These are phyloP conservation scores for Nakaseomyces delphensis DNA, from an alignment of 1,139 yeast species.

Conservation along the genomic window DNA sequence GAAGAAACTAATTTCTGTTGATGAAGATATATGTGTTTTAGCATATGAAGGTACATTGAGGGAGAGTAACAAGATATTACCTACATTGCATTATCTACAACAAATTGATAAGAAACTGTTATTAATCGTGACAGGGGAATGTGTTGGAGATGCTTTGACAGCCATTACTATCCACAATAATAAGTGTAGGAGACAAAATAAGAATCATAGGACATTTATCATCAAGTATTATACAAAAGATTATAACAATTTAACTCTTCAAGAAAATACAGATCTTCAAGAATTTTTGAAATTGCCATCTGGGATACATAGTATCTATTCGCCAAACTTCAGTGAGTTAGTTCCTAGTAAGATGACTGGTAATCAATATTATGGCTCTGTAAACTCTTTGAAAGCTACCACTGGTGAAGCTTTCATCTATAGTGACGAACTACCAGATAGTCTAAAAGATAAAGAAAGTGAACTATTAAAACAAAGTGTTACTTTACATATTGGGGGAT, in stretches of 20 bases:
- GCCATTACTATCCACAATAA: slow-evolving; percentile 29
- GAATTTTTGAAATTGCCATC: slow-evolving; percentile 25
- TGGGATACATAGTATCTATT: slow-evolving; percentile 24
- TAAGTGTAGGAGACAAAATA: slow-evolving; percentile 22
- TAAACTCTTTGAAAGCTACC: slow-evolving; percentile 28
- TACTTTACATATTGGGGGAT: slow-evolving; percentile 27
- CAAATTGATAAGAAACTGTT: slow-evolving; percentile 21
- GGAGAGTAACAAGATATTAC: slow-evolving; percentile 24
- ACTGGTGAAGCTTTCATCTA: slow-evolving; percentile 29
- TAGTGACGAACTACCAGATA: slow-evolving; percentile 14
- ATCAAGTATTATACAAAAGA: slow-evolving; percentile 21
- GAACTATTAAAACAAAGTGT: slow-evolving; percentile 21
- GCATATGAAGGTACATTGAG: slow-evolving; percentile 26
- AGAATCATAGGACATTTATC: slow-evolving; percentile 17
- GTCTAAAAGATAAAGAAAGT: slow-evolving; percentile 10
- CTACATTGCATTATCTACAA: slow-evolving; percentile 24
- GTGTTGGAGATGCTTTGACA: slow-evolving; percentile 27
- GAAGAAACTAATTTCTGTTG: slow-evolving; percentile 22
- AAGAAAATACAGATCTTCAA: slow-evolving; percentile 22
- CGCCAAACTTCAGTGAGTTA: slow-evolving; percentile 23
- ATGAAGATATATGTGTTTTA: slow-evolving; percentile 21
- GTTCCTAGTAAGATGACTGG: slow-evolving; percentile 27
- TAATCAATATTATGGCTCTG: slow-evolving; percentile 22
- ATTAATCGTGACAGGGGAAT: slow-evolving; percentile 24
- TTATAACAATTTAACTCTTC: slow-evolving; percentile 15